These are phyloP conservation scores for Zygosaccharomyces pseudorouxii DNA, from an alignment of 805 yeast genomes.

Conservation along the genomic window DNA sequence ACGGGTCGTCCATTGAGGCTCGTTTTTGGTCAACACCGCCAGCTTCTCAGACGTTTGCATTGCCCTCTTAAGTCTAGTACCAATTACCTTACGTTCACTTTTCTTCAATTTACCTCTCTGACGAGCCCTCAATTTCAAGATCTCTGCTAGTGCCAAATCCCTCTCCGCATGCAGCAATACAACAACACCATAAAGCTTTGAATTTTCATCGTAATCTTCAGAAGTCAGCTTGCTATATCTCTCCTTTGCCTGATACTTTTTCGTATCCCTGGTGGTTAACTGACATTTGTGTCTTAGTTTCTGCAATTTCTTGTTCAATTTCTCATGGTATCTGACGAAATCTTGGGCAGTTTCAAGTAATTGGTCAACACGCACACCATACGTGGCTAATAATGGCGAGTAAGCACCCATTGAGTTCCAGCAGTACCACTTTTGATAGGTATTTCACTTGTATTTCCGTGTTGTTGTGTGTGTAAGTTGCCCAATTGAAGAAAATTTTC, in stretches of 20 bases:
- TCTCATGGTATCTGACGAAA: constrained; percentile 60
- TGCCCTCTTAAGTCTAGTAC: constrained; percentile 67
- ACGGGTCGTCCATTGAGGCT: constrained; percentile 34
- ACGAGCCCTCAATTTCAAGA: constrained; percentile 29
- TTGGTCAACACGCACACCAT: constrained; percentile 54
- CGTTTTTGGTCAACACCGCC: constrained; percentile 39
- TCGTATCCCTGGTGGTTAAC: constrained; percentile 63
- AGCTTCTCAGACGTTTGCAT: constrained; percentile 42
- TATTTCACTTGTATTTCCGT: background rate
- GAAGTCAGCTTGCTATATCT: constrained; percentile 43
- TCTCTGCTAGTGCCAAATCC: constrained; percentile 40
- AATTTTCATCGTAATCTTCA: constrained; percentile 49
- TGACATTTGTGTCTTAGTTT: constrained; percentile 61
- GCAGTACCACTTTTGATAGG: no score
- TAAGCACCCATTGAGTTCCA: constrained; percentile 18
- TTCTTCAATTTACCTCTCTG: constrained; percentile 32
- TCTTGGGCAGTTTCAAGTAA: constrained; percentile 66
- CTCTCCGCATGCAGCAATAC: constrained; percentile 72
- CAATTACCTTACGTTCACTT: constrained; percentile 43
- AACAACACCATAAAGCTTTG: constrained; percentile 49
- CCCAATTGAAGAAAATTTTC: background rate
- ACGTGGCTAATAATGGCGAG: constrained; percentile 37
- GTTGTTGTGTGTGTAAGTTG: background rate
- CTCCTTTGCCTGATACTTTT: constrained; percentile 49
- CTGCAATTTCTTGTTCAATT: constrained; percentile 54